Base-by-base conservation (phyloP, 2,329 filamentous ascomycete species). In the Phialophora expanda region DNA sequence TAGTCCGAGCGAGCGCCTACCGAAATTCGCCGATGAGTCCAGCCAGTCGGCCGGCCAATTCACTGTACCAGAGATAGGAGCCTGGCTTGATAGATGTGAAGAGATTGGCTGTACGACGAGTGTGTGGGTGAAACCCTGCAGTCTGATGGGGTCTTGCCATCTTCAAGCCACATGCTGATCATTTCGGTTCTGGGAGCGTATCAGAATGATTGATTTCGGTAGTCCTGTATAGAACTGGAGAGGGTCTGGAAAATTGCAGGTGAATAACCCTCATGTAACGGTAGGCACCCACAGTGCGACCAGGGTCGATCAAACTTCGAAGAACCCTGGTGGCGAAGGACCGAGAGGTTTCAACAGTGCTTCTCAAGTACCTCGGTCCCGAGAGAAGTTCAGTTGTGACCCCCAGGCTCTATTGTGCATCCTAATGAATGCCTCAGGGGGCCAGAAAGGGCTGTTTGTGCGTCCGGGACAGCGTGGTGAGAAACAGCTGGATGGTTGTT, bases 151-250 rank as follows among this genome's bases (percentile, higher is more conserved):
- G 53, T 55, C 57, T 56, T 22, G 46, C 46, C 56, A 64, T 55
- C 44, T 54, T n/a, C 32, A 20, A 56, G n/a, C 12, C 34, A 20
- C 22, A 59, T 20, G 64, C 38, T 34, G 64, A 66, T 66, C 60
- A 63, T 59, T 63, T 63, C 64, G 28, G 46, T 66, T 63, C 60
- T 60, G 30, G 55, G 50, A 58, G 28, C n/a, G 14, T 61, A 14
- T 22, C 24, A 56, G 20, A 61, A 28, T 24, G 57, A 30, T 44
- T 54, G 41, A 66, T 62, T 58, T 62, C 64, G 64, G 64, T 54
- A 66, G 54, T 56, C 63, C 56, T 34, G 58, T 26, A 38, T 34
- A 30, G 17, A 46, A 61, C 20, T 41, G 28, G 28, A 41, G 28
- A 53, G 32, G 32, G 32, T 34, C 32, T 34, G 32, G 32, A 34